Evolutionary conservation across 2,329 filamentous ascomycete species (phyloP).

Genomic region (Colletotrichum tropicale): DNA sequence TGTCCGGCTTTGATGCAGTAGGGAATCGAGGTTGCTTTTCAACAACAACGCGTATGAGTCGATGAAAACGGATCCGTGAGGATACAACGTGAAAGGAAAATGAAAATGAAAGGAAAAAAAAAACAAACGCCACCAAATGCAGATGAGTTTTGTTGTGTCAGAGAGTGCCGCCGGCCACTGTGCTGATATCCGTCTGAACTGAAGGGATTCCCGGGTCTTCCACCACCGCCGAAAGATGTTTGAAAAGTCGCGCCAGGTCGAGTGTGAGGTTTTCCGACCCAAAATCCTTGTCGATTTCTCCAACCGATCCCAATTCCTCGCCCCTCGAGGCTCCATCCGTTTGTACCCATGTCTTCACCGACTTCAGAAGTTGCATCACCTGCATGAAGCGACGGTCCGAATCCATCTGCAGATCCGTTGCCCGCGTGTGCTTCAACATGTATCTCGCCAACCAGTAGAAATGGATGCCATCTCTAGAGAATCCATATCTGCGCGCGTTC

Average conservation of each 20-base stretch:
- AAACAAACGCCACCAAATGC: conserved; percentile 28
- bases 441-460: conserved; percentile 76
- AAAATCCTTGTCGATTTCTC: conserved; percentile 71
- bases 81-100: conserved; percentile 7
- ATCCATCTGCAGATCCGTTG: conserved; percentile 56
- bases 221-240: conserved; percentile 56
- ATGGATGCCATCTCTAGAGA: conserved; percentile 73
- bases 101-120: background rate
- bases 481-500: conserved; percentile 67
- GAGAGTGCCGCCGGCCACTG: conserved; percentile 32
- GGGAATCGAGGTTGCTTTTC: conserved; percentile 22
- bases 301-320: conserved; percentile 71
- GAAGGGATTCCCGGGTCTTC: conserved; percentile 45
- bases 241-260: conserved; percentile 75
- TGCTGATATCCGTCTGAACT: conserved; percentile 45
- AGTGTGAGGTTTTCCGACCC: conserved; percentile 68
- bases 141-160: conserved; percentile 29
- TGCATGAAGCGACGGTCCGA: conserved; percentile 66
- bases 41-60: conserved; percentile 18
- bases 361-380: conserved; percentile 65
- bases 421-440: conserved; percentile 63
- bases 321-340: conserved; percentile 69
- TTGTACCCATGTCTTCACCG: conserved; percentile 63
- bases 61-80: conserved; percentile 16
- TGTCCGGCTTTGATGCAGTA: conserved; percentile 23